Base-by-base conservation (phyloP, 345 rosid species). In the Firmiana major region DNA sequence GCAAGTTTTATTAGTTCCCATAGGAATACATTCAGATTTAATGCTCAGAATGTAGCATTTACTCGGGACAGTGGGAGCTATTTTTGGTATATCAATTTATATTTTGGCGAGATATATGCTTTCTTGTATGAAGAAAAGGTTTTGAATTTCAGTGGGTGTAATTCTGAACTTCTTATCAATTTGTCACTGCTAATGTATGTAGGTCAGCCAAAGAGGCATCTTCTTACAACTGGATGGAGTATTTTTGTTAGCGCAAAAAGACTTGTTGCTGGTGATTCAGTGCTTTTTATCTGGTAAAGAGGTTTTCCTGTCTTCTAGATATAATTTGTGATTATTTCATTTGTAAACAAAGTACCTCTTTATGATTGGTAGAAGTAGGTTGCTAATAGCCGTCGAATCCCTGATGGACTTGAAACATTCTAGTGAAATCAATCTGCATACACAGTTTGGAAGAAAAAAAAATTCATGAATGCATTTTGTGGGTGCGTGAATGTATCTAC, bases 121-220 rank as follows among this genome's bases (percentile, higher is more conserved):
- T 68, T 46, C 6, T 67, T 43, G 10, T 43, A 13, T 15, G 57
- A 24, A 45, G 34, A 24, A 8, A 42, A 42, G 54, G 24, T 60
- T 74, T 74, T 34, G 36, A 42, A 24, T 60, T 45, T 45, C 0
- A 24, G 6, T 43, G 43, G 43, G 3, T 60, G 58, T 12, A 45
- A 60, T 51, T 17, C 42, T 3, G 22, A 22, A 17, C 55, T 7
- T 26, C 17, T 17, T 26, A 60, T 21, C 75, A 38, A 26, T 77
- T 55, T 70, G 60, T 75, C 69, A 58, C 64, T 79, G 63, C 66
- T 79, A 38, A 15, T 51, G 1, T 81, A 53, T 80, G 75, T 84
- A 95, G 99, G 99, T 79, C 99, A 95, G 83, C 99, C 99, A 75
- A 93, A 97, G 86, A 85, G 99, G 83, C 99, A 95, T 90, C 89